phyloP scores from a whole-genome alignment of 768 basidiomycete genomes.

The Tephrocybe rancida region DNA sequence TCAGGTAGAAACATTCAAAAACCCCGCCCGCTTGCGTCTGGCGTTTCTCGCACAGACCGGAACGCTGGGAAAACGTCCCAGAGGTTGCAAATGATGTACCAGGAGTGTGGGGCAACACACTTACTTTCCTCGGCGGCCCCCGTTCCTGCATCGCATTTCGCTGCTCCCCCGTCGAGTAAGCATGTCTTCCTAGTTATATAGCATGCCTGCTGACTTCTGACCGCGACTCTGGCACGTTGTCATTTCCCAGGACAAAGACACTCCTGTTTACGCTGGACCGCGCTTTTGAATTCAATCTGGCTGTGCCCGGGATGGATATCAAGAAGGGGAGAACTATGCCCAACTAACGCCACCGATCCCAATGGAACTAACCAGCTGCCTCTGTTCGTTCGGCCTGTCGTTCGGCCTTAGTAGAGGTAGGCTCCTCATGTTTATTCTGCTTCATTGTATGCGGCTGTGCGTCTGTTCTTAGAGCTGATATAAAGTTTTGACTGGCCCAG shows the following conservation, averaged over 20 bases:
- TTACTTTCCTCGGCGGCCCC: conserved; percentile 68
- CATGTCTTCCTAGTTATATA: neutral
- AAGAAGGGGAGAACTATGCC: conserved; percentile 39
- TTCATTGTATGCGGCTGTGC: no score
- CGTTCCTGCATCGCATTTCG: conserved; percentile 68
- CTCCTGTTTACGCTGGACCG: conserved; percentile 52
- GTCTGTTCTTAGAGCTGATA: no score
- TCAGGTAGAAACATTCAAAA: conserved; percentile 42
- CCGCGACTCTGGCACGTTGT: neutral
- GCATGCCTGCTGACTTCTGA: neutral
- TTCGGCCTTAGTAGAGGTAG: neutral
- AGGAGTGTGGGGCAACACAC: conserved; percentile 59
- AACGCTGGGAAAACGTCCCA: conserved; percentile 59
- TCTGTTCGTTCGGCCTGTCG: conserved; percentile 33
- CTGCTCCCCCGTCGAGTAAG: conserved; percentile 59
- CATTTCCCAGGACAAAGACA: conserved; percentile 35
- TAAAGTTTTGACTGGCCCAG: no score
- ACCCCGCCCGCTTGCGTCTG: neutral
- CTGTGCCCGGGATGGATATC: conserved; percentile 48
- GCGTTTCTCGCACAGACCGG: conserved; percentile 48
- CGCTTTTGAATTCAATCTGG: conserved; percentile 56
- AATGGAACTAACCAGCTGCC: conserved; percentile 46
- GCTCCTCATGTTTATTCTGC: no score
- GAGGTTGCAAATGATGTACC: conserved; percentile 48
- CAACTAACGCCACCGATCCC: conserved; percentile 45